Evolutionary conservation across 1,139 yeast genomes (phyloP), one percentile per base, ranked within the genome.

Genomic region (Hyphopichia khmerensis): DNA sequence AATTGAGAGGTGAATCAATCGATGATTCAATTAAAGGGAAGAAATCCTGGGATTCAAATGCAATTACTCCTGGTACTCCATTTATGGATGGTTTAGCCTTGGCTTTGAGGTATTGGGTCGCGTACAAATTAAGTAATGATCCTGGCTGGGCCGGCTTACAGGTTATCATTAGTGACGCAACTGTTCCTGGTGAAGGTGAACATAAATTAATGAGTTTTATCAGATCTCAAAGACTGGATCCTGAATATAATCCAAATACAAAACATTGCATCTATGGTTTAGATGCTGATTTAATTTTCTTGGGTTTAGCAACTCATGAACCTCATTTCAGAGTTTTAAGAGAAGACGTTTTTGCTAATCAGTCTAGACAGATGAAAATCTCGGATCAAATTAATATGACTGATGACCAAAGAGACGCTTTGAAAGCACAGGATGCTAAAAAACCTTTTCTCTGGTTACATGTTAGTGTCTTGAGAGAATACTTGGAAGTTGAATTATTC

Each of bases 171-270:
- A 87, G 96, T 59, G 99, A 95, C 53, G 96, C 96, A 40, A 93
- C 95, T 27, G 98, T 91, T 11, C 99, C 99, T 1, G 99, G 99
- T 46, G 99, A 93, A 72, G 99, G 99, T 59, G 99, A 93, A 66
- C 99, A 93, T 71, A 93, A 93, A 62, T 85, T 93, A 54, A 95
- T 93, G 99, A 87, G 87, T 52, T 90, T 86, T 58, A 87, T 95
- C 52, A 81, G 99, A 55, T 77, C 84, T 40, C 89, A 87, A 65
- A 79, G 96, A 60, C 82, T 90, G 38, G 91, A 87, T 55, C 86
- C 93, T 0, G 87, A 80, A 58, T 90, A 91, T 63, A 78, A 87
- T 55, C 93, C 96, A 32, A 93, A 95, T 63, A 85, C 91, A 1
- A 80, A 87, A 36, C 99, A 95, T 64, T 90, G 97, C 66, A 82